Evolutionary conservation across 345 rosid genomes (phyloP).

Genomic region (Nephelium lappaceum): DNA sequence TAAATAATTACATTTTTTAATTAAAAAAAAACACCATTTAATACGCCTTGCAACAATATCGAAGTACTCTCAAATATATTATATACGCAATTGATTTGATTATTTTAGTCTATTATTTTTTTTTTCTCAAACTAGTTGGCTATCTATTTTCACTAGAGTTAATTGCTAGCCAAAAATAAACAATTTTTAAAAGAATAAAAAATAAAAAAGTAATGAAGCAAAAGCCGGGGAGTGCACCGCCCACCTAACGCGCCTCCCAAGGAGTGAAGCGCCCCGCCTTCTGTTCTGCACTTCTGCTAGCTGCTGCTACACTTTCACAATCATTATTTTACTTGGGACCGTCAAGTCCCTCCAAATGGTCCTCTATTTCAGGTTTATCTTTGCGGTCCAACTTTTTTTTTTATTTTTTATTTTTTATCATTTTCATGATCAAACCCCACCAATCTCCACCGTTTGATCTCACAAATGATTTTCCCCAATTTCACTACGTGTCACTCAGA

Average conservation of each 20-base stretch:
- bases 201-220: neutral
- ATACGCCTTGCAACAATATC: neutral
- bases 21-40: too few relatives aligned
- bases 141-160: too few relatives aligned
- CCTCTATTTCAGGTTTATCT: constrained; percentile 32
- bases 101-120: too few relatives aligned
- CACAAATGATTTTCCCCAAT: constrained; percentile 13
- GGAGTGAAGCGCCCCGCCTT: neutral
- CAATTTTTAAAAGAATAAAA: neutral
- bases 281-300: neutral
- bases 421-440: constrained; percentile 1
- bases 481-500: constrained; percentile 31
- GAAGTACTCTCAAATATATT: too few relatives aligned
- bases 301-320: neutral
- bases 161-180: neutral
- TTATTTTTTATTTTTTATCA: too few relatives aligned
- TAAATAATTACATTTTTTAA: too few relatives aligned
- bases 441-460: constrained; percentile 31
- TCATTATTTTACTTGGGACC: constrained; percentile 31
- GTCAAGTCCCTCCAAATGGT: constrained; percentile 22
- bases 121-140: too few relatives aligned
- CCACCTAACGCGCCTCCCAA: constrained; percentile 29
- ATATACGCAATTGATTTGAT: too few relatives aligned
- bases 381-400: neutral
- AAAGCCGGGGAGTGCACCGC: neutral